Conservation (phyloP, 1,139 yeast species). For the Komagataea norvegica region DNA sequence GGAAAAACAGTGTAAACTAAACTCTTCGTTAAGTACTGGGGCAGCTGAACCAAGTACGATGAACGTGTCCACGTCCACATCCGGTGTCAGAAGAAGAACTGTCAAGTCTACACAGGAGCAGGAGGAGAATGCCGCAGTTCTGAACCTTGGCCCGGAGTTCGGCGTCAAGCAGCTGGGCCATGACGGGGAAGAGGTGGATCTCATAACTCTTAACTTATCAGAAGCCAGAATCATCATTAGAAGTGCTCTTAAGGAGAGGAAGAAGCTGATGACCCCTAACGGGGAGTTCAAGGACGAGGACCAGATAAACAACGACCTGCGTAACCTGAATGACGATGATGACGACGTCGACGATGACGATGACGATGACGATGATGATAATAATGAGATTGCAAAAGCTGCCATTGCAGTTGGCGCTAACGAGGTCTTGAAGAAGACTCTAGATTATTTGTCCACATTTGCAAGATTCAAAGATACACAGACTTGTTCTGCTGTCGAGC, state of each 20-base stretch:
- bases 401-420: conserved; percentile 57
- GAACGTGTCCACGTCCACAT: conserved; percentile 88
- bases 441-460: conserved; percentile 80
- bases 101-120: conserved; percentile 64
- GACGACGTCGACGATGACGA: conserved; percentile 32
- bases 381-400: conserved; percentile 58
- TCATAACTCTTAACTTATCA: conserved; percentile 80
- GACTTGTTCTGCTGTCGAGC: conserved; percentile 91
- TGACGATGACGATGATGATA: conserved; percentile 39
- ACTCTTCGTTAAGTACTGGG: too few species aligned
- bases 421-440: conserved; percentile 87
- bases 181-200: conserved; percentile 68
- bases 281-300: conserved; percentile 32
- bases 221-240: conserved; percentile 88
- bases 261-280: conserved; percentile 42
- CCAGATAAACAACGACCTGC: conserved; percentile 10
- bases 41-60: too few species aligned
- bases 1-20: too few species aligned
- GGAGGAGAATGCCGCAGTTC: conserved; percentile 85
- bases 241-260: conserved; percentile 83
- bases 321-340: conserved; percentile 31
- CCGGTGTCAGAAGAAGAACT: conserved; percentile 76
- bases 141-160: conserved; percentile 91
- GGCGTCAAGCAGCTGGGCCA: conserved; percentile 76
- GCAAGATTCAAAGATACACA: conserved; percentile 89